Percentiles rank a stretch among this genome's conserved stretches.
These are phyloP conservation scores for Puccinellia tenuiflora DNA, from an alignment of 176 grass and related monocot genomes.

Conservation along the genomic window DNA sequence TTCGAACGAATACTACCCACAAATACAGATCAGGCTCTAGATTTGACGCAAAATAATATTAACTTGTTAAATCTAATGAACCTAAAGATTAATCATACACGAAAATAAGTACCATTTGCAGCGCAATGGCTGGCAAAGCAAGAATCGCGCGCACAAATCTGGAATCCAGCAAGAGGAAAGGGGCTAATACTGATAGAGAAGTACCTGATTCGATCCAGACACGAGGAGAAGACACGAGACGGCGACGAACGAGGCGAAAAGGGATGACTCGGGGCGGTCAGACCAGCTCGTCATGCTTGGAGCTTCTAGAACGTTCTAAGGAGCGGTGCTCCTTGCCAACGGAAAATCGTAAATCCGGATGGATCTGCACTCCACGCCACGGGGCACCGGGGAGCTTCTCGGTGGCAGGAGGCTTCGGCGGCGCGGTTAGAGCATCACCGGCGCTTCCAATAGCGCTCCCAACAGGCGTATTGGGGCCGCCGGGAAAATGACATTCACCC, in stretches of 20 bases:
- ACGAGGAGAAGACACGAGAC: constrained; percentile 8
- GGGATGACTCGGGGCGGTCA: neutral
- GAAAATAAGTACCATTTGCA: neutral
- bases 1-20: neutral
- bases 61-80: neutral
- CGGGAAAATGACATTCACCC: no score
- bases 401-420: neutral
- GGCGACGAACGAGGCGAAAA: constrained; percentile 1
- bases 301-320: neutral
- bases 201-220: constrained; percentile 29
- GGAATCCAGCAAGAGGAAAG: neutral
- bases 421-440: neutral
- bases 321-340: neutral
- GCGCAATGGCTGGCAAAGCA: neutral
- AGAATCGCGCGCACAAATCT: neutral
- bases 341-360: neutral
- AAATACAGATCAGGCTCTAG: neutral
- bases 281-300: constrained; percentile 15
- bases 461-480: no score
- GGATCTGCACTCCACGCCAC: neutral
- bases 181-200: neutral
- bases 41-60: neutral
- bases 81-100: neutral
- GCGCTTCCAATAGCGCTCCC: no score
- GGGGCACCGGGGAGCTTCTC: neutral